Evolutionary conservation across 805 yeast species (phyloP).

Genomic region (Saccharomyces eubayanus): DNA sequence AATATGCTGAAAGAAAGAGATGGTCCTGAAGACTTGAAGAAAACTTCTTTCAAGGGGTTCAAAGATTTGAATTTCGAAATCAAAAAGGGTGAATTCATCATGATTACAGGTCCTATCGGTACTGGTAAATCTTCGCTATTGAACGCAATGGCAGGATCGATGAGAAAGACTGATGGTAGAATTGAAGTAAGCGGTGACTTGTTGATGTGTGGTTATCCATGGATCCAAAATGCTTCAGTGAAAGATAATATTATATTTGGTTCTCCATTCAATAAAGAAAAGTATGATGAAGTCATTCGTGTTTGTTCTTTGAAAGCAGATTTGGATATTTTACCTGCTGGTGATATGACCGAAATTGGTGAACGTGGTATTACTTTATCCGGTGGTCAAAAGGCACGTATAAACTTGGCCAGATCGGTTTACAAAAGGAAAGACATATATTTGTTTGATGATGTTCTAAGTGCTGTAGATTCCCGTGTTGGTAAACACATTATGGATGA

Average conservation of each 20-base stretch:
- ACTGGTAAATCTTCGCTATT: conserved; percentile 73
- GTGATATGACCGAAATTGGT: conserved; percentile 74
- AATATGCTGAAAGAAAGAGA: conserved; percentile 1
- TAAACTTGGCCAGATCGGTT: conserved; percentile 71
- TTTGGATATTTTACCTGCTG: conserved; percentile 58
- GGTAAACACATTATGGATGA: conserved; percentile 69
- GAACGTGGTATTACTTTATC: conserved; percentile 78
- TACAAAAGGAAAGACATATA: conserved; percentile 61
- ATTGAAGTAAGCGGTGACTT: conserved; percentile 47
- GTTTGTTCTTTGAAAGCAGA: conserved; percentile 66
- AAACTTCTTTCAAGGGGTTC: conserved; percentile 37
- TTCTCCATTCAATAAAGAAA: conserved; percentile 38
- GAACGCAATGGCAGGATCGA: conserved; percentile 62
- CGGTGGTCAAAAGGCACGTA: conserved; percentile 87
- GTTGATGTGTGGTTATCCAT: conserved; percentile 56
- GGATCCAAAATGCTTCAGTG: conserved; percentile 79
- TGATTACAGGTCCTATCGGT: conserved; percentile 58
- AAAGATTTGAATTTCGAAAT: conserved; percentile 45
- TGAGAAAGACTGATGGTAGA: conserved; percentile 48
- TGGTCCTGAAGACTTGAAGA: conserved; percentile 13
- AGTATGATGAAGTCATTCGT: conserved; percentile 46
- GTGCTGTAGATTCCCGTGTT: conserved; percentile 83
- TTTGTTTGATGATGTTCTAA: conserved; percentile 67
- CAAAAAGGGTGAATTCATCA: conserved; percentile 59
- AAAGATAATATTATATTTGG: conserved; percentile 72